phyloP scores from a whole-genome alignment of 192 early-diverging fungal genomes.

The Coemansia aciculifera region DNA sequence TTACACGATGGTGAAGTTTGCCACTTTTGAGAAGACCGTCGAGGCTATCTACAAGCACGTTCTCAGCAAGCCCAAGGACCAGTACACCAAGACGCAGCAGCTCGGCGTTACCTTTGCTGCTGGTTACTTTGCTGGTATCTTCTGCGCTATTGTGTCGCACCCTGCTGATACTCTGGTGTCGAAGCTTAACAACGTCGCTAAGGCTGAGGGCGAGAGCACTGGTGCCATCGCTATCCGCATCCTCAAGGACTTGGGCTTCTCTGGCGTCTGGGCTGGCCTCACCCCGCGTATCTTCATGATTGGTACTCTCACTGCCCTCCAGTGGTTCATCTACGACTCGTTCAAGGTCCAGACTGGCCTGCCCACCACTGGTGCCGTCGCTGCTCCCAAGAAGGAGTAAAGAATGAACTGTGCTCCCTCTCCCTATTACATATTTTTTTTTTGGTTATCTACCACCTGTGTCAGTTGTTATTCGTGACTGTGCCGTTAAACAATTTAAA shows the following conservation, averaged over 20 bases:
- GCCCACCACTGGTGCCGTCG: slow-evolving; percentile 64
- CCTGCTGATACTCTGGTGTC: slow-evolving; percentile 84
- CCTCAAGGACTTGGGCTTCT: slow-evolving; percentile 64
- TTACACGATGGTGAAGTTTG: slow-evolving; percentile 87
- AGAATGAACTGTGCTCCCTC: not conserved
- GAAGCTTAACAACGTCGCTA: slow-evolving; percentile 65
- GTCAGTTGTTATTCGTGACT: not conserved
- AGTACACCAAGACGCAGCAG: slow-evolving; percentile 72
- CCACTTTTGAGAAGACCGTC: slow-evolving; percentile 76
- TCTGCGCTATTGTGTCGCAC: slow-evolving; percentile 88
- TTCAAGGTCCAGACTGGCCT: slow-evolving; percentile 74
- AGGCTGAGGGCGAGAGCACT: slow-evolving; percentile 61
- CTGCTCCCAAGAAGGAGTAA: slow-evolving; percentile 55
- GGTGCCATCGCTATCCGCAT: slow-evolving; percentile 51
- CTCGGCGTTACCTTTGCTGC: slow-evolving; percentile 78
- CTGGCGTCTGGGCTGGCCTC: slow-evolving; percentile 77
- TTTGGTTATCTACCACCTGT: not conserved
- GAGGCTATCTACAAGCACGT: slow-evolving; percentile 65
- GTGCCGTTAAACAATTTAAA: not conserved
- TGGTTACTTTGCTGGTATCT: slow-evolving; percentile 86
- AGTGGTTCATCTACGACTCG: slow-evolving; percentile 84
- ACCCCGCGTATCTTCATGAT: slow-evolving; percentile 89
- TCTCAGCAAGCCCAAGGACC: slow-evolving; percentile 65
- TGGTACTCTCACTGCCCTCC: slow-evolving; percentile 84
- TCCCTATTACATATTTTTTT: not conserved